Evolutionary conservation across 2,329 filamentous ascomycete genomes (phyloP), one percentile per base, ranked within the genome.

Genomic region (Xylariales sp.): DNA sequence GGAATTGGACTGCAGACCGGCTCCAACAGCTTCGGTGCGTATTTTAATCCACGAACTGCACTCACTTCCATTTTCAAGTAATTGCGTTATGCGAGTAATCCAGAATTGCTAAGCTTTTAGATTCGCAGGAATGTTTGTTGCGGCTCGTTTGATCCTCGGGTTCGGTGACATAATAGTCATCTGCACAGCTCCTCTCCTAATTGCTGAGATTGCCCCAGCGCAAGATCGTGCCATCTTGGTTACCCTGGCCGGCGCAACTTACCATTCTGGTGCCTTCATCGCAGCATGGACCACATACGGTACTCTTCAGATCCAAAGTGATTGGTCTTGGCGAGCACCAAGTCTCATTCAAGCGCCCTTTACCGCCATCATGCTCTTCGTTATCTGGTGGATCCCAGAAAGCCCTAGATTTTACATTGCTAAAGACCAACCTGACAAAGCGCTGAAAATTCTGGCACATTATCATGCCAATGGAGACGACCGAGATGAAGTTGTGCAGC

Each of bases 391-490:
- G 11, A 29, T 25, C n/a, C 33, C 33, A 14, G 33, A 24, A 15
- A 16, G 13, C 27, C 61, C 62, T 13, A 51, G 62, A 42, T 64
- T 56, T 52, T 48, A 62, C 12, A 51, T 62, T 27, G 51, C 55
- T 31, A 53, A 51, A 19, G 60, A 57, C 35, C 47, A 51, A 8
- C 50, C 51, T 30, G 55, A 57, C 29, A 47, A 62, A 33, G 63
- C 61, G 13, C 47, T 53, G 28, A 39, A 46, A 15, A 56, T 62
- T 30, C 49, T 61, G 6, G 49, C 49, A 24, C 56, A 57, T 50
- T 62, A 43, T 52, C 64, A 67, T 40, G 61, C 61, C 23, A 47
- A 55, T 32, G 63, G 62, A 27, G 46, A 66, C 41, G 37, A 51
- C 17, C 40, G 61, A 21, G 59, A 64, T 37, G 59, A 61, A 37